Base-by-base conservation (phyloP, 805 yeast genomes). In the Clavispora phyllophila region DNA sequence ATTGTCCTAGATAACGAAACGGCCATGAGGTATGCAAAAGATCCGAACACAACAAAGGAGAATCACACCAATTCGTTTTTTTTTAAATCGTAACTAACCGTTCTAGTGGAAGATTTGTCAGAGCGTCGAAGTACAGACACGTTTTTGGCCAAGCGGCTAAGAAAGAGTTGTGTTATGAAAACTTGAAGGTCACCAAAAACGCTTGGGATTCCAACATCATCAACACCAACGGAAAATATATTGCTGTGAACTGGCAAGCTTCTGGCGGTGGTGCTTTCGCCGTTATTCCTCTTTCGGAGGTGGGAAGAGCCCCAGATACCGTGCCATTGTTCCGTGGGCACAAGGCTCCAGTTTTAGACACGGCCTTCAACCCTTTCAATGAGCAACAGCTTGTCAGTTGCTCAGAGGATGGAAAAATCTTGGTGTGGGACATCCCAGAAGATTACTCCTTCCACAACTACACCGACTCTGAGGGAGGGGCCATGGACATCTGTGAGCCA, bases 251-350 rank as follows among this genome's bases (percentile, higher is more conserved):
- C 62, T 89, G 96, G 96, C 88, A 87, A 45, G 75, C 96, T 25
- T 84, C 95, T 9, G 98, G 98, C 32, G 98, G 98, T 49, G 99
- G 99, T 41, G 95, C 98, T 0, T 90, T 93, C 70, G 96, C 96
- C 1, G 86, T 95, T 10, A 81, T 93, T 46, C 99, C 99, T 2
- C 69, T 87, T 20, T 61, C 62, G 8, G 96, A 91, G 62, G 82
- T 79, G 15, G 98, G 99, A 9, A 93, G 90, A 60, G 82, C 90
- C 7, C 97, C 96, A 4, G 99, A 93, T 54, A 79, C 83, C 47
- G 90, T 89, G 38, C 93, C 99, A 2, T 73, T 93, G 51, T 93
- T 91, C 65, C 80, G 96, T 56, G 99, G 99, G 13, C 99, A 91
- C 63, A 85, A 90, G 25, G 96, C 96, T 22, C 84, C 95, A 8